phyloP scores from a whole-genome alignment of 1,284 basidiomycete genomes.

The Ustilago shanxiensis region DNA sequence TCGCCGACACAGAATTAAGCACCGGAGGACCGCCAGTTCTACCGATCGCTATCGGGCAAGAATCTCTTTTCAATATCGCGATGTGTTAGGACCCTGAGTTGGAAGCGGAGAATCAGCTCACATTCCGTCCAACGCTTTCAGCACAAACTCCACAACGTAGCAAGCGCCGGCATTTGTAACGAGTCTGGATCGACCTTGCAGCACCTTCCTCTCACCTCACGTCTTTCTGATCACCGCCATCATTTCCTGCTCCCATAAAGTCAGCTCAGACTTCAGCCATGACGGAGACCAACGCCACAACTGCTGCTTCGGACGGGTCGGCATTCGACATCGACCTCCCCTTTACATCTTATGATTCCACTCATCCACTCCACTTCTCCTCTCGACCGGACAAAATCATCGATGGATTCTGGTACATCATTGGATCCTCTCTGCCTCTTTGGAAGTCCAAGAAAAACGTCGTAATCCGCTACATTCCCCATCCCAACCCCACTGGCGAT shows the following conservation, averaged over 20 bases:
- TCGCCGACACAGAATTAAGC: neutral
- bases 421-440: constrained; percentile 39
- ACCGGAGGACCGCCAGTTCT: too few species aligned
- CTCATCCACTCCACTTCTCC: constrained; percentile 42
- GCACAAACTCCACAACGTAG: neutral
- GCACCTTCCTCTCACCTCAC: neutral
- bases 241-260: neutral
- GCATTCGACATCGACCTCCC: constrained; percentile 52
- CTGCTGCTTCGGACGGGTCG: neutral
- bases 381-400: constrained; percentile 25
- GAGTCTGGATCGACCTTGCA: constrained; percentile 1
- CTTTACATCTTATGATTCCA: constrained; percentile 29
- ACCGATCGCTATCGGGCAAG: too few species aligned
- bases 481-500: constrained; percentile 1
- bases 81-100: neutral
- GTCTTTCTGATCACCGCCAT: neutral
- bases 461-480: constrained; percentile 45
- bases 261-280: neutral
- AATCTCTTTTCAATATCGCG: neutral
- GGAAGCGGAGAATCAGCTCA: constrained; percentile 4
- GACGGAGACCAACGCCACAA: neutral
- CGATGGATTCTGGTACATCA: constrained; percentile 48
- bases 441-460: constrained; percentile 55
- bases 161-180: neutral
- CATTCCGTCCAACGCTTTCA: constrained; percentile 4